These are phyloP conservation scores for Ustilago esculenta DNA, from an alignment of 1,284 basidiomycete genomes.

Conservation along the genomic window DNA sequence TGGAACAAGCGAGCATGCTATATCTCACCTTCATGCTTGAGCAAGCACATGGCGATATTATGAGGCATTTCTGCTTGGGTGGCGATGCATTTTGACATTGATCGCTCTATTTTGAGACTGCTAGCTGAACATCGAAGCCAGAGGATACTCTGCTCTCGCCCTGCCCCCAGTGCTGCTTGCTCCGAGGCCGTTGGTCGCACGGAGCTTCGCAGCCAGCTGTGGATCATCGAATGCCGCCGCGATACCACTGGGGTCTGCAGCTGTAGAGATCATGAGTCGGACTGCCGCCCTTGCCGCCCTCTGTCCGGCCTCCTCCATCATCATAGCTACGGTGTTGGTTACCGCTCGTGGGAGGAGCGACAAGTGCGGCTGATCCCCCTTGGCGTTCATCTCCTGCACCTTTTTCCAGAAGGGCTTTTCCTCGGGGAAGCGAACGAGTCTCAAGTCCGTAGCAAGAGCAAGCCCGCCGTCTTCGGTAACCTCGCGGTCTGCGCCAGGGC, in stretches of 20 bases:
- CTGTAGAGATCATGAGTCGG: constrained; percentile 41
- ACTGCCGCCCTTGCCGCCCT: constrained; percentile 39
- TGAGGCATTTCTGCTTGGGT: constrained; percentile 4
- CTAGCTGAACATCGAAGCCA: constrained; percentile 39
- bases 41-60: neutral
- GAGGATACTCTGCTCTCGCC: constrained; percentile 38
- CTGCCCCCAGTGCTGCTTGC: constrained; percentile 28
- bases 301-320: constrained; percentile 41
- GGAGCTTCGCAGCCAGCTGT: constrained; percentile 32
- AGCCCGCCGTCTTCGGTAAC: constrained; percentile 35
- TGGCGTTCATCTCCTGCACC: constrained; percentile 47
- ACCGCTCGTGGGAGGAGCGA: constrained; percentile 29
- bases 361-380: constrained; percentile 50
- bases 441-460: constrained; percentile 48
- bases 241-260: constrained; percentile 41
- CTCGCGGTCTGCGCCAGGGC: constrained; percentile 32
- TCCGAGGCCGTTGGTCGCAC: constrained; percentile 26
- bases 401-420: constrained; percentile 53
- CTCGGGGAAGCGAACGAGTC: constrained; percentile 55
- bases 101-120: neutral
- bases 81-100: neutral
- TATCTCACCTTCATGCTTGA: too few species aligned
- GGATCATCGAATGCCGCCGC: constrained; percentile 47
- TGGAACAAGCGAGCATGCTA: too few species aligned
- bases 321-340: constrained; percentile 26